Base-by-base conservation (phyloP, 768 basidiomycete species). In the Cyclocybe cylindracea region DNA sequence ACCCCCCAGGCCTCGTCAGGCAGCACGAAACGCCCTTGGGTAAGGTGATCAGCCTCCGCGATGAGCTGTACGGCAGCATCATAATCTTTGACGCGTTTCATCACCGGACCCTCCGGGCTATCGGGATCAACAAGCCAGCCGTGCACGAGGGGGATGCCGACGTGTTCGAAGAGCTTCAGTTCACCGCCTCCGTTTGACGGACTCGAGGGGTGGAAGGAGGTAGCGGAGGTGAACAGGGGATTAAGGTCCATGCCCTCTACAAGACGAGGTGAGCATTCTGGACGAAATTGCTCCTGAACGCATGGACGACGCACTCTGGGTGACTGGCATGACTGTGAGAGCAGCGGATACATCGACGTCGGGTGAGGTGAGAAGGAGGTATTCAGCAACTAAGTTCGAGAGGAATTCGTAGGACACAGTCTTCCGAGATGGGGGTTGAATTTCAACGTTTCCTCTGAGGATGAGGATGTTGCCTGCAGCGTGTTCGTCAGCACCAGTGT, bases 211-310 rank as follows among this genome's bases (percentile, higher is more conserved):
- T 81, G 76, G 65, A 95, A 94, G 0, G 83, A 78, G 2, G 79
- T 80, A 6, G 85, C 63, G 0, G 79, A 79, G 0, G 85, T 88
- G 66, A 97, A 97, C 0, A 84, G 68, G 1, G 94, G 91, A 60
- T 97, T 94, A 40, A 97, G 74, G 63, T 94, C 89, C 77, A 97
- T 89, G 10, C 94, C 94, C 77, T 83, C 88, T 91, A 41, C 32
- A 33, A 41, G 48, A 45, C 33, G 34, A 46, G 38, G 48, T 40
- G 39, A 41, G 32, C 11, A 29, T 35, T 39, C 33, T 31, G n/a
- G 7, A 18, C 16, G 44, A 29, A 19, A 24, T 24, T 24, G 24
- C 24, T 24, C 24, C 24, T 24, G 45, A 16, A n/a, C 36, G 46
- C 33, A 19, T 45, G 41, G 32, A 11, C 33, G 14, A 73, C 87